Evolutionary conservation across 2,329 filamentous ascomycete genomes (phyloP), one percentile per base, ranked within the genome.

Genomic region (Xylaria sp.): DNA sequence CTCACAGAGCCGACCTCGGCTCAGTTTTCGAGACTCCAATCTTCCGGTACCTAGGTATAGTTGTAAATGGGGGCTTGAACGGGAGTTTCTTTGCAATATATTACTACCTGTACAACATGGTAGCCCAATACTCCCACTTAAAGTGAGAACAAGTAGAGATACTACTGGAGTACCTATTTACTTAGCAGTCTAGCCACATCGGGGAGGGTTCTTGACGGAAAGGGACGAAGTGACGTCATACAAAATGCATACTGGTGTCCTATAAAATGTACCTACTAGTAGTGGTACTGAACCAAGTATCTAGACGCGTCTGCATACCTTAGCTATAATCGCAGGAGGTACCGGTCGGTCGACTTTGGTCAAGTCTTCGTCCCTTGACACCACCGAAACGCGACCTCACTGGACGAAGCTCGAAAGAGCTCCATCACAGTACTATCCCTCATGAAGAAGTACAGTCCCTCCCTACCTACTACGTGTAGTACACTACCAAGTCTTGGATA

Each of bases 331-430:
- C 51, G 9, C 52, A 55, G 46, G 31, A 50, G 58, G 48, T 62
- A 54, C 51, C 60, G 25, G 10, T 28, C 37, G 23, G 39, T 46
- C n/a, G 51, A 25, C 39, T 34, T 63, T 18, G n/a, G 54, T 28
- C 7, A 23, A 28, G 5, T n/a, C n/a, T n/a, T 28, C 12, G 8
- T 44, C 20, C 23, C 55, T 56, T 39, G n/a, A 20, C n/a, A 15
- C 12, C 55, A 58, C 23, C 20, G 18, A 39, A 25, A 58, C 37
- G 39, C 55, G 12, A 20, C 46, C 55, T 54, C 20, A 65, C 31
- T 61, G 57, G 64, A 44, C 41, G 51, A 41, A 62, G 58, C 57
- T 57, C 51, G n/a, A 13, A 41, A 57, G n/a, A 57, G 54, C 55
- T 58, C 37, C n/a, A 25, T 25, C 46, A 25, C 20, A 48, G 46